These are phyloP conservation scores for Sphagnum fallax DNA, from an alignment of 228 moss, liverwort and hornwort genomes.

Conservation along the genomic window DNA sequence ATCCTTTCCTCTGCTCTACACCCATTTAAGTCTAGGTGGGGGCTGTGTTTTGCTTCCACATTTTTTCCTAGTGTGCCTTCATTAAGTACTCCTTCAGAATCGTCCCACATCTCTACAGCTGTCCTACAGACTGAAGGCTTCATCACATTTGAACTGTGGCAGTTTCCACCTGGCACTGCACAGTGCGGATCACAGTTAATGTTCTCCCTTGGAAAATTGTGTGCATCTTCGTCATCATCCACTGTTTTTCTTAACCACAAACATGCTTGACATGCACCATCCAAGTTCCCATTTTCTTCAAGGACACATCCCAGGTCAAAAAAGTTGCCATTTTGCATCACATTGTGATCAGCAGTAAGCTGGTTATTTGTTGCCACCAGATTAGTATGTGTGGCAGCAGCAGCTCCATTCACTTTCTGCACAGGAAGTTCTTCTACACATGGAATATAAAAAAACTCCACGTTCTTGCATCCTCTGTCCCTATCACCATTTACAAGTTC, in stretches of 20 bases:
- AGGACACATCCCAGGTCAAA: background rate
- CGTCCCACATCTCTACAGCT: conserved; percentile 9
- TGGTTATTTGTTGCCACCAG: background rate
- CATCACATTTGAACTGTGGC: conserved; percentile 4
- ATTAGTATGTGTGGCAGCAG: conserved; percentile 3
- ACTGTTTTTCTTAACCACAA: background rate
- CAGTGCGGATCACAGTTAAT: no score
- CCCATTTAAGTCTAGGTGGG: conserved; percentile 14
- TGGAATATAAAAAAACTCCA: conserved; percentile 9
- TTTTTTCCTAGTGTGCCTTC: conserved; percentile 5
- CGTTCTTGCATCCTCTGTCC: conserved; percentile 10
- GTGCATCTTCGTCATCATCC: background rate
- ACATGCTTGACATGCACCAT: background rate
- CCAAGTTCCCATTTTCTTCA: conserved; percentile 2
- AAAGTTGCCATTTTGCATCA: background rate
- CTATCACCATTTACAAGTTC: conserved; percentile 6
- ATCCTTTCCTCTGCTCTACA: conserved; percentile 15
- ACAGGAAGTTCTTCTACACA: conserved; percentile 7
- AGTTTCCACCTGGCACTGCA: no score
- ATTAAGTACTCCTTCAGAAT: conserved; percentile 12
- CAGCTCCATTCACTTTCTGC: conserved; percentile 4
- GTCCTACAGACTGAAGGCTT: background rate
- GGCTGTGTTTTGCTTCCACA: conserved; percentile 15
- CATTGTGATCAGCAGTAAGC: background rate
- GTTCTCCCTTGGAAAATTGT: conserved; percentile 11